phyloP scores from a whole-genome alignment of 2,329 filamentous ascomycete genomes.

The Zopfia rhizophila region DNA sequence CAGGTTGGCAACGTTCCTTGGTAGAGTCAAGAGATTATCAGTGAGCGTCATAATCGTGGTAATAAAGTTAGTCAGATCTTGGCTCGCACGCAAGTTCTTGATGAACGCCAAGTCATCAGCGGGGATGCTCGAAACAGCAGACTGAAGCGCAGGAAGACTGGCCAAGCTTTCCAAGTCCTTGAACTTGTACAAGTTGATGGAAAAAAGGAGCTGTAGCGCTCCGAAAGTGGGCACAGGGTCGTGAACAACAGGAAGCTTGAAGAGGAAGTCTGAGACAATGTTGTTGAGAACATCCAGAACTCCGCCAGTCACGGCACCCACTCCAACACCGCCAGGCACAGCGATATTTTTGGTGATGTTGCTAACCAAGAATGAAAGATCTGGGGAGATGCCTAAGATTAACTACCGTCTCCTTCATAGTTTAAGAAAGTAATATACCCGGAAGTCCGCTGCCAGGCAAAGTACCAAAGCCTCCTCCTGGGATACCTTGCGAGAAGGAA shows the following conservation, averaged over 20 bases:
- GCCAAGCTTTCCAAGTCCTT: constrained; percentile 17
- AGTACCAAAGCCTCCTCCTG: constrained; percentile 19
- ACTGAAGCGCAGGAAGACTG: constrained; percentile 16
- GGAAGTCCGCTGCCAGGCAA: constrained; percentile 21
- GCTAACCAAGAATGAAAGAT: constrained; percentile 23
- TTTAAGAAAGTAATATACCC: constrained; percentile 11
- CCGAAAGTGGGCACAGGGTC: constrained; percentile 28
- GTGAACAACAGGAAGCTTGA: constrained; percentile 30
- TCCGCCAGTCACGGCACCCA: constrained; percentile 21
- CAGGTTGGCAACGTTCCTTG: constrained; percentile 25
- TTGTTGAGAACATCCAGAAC: constrained; percentile 25
- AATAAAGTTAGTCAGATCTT: constrained; percentile 24
- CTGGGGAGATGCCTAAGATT: constrained; percentile 20
- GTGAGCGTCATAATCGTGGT: constrained; percentile 20
- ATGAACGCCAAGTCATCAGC: constrained; percentile 24
- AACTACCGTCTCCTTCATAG: too few relatives aligned
- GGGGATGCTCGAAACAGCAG: constrained; percentile 18
- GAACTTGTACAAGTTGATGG: constrained; percentile 31
- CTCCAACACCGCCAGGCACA: constrained; percentile 22
- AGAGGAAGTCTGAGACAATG: constrained; percentile 29
- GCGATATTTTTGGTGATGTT: constrained; percentile 30
- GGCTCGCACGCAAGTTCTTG: constrained; percentile 18
- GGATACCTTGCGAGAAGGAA: constrained; percentile 19
- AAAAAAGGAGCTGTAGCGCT: constrained; percentile 25
- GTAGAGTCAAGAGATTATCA: constrained; percentile 22